Base-by-base conservation (phyloP, 1,284 basidiomycete species). In the Ustilago curta region DNA sequence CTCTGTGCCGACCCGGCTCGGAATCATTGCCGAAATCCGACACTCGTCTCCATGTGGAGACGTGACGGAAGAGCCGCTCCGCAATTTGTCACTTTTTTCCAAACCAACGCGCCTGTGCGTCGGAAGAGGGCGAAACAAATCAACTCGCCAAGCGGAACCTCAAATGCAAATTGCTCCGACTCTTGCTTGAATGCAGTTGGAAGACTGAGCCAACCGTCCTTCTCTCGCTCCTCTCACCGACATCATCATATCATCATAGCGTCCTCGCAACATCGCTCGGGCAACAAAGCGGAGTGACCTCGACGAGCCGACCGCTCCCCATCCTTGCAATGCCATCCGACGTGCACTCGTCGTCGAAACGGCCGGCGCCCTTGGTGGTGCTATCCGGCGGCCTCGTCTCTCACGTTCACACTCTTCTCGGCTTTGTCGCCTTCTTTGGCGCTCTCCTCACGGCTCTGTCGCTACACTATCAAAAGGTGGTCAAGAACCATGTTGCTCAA, bases 391-490 rank as follows among this genome's bases (percentile, higher is more conserved):
- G 63, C 29, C 35, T 79, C 48, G 68, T 88, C 39, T 80, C 86
- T 12, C 76, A 81, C 21, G 76, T 85, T 8, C 94, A 97, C 81
- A 94, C 93, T 0, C 84, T 87, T 54, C 87, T 93, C 65, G 91
- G 91, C 1, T 88, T 89, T 62, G 78, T 88, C 18, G 93, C 94
- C 0, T 97, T 97, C 84, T 59, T 86, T 9, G 84, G 87, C 8
- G 93, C 94, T 1, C 88, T 97, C 35, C 63, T 88, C 14, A 78
- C 94, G 19, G 93, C 91, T 0, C 90, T 89, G 70, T 83, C 88
- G 3, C 88, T 93, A 12, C 92, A 96, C 82, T 97, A 92, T 87
- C 89, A 90, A 79, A 92, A 92, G 83, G 91, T 97, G 37, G 93
- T 95, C 57, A 94, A 93, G 87, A 97, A 97, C 83, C 89, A 89